phyloP scores from a whole-genome alignment of 192 early-diverging fungal genomes.

The Coemansia sp. region DNA sequence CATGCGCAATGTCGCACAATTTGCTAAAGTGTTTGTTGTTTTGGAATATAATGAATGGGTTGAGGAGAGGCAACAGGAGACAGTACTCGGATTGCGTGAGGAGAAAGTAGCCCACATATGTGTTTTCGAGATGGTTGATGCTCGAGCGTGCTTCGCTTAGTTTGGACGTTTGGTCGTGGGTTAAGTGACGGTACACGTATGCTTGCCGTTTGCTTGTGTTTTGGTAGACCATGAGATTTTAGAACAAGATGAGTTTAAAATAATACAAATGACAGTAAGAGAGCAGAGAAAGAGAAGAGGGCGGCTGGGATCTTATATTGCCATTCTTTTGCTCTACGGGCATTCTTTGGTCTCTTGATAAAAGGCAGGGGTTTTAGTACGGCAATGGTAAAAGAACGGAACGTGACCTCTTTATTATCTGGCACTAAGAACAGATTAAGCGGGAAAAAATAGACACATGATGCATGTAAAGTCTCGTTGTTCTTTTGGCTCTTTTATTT shows the following conservation, averaged over 20 bases:
- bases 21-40: slow-evolving; percentile 21
- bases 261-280: not conserved
- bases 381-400: too few species aligned
- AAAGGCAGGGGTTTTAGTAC: too few species aligned
- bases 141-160: slow-evolving; percentile 18
- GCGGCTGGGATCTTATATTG: not conserved
- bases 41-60: slow-evolving; percentile 32
- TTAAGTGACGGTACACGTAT: slow-evolving; percentile 26
- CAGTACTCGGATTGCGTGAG: slow-evolving; percentile 38
- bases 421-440: too few species aligned
- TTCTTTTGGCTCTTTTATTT: too few species aligned
- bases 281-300: not conserved
- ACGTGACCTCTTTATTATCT: too few species aligned
- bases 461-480: too few species aligned
- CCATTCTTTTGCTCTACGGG: not conserved
- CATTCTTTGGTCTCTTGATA: slow-evolving; percentile 1
- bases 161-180: slow-evolving; percentile 11
- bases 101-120: slow-evolving; percentile 22
- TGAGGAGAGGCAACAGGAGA: slow-evolving; percentile 39
- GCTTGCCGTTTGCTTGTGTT: not conserved
- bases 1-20: slow-evolving; percentile 15
- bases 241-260: not conserved
- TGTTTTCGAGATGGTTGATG: slow-evolving; percentile 23
- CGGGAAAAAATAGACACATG: too few species aligned
- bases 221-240: slow-evolving; percentile 7